Percentiles rank a stretch among this genome's conserved stretches.
Conservation (phyloP, 2,329 filamentous ascomycete species). For the Graphiopsis chlorocephala region DNA sequence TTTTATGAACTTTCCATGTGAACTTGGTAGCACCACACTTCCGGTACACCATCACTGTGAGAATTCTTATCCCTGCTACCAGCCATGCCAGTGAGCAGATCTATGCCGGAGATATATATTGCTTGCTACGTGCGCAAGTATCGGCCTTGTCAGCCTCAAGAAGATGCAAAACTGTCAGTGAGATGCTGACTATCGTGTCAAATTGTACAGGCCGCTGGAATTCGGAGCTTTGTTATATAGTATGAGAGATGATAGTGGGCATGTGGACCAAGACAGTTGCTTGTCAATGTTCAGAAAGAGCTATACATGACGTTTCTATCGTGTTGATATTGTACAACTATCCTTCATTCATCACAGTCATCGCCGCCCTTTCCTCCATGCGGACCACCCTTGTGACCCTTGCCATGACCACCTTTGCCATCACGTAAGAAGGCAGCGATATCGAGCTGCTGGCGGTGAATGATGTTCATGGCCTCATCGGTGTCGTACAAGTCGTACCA, state of each 20-base stretch:
- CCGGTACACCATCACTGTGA: background rate
- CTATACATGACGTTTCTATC: background rate
- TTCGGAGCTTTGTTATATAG: background rate
- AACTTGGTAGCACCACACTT: background rate
- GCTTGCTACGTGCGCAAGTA: background rate
- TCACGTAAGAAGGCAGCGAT: constrained; percentile 21
- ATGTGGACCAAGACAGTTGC: background rate
- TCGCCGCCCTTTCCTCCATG: background rate
- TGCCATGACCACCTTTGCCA: background rate
- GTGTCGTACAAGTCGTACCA: constrained; percentile 42
- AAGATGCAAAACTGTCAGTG: background rate
- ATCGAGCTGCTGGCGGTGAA: constrained; percentile 34
- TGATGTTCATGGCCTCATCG: constrained; percentile 35
- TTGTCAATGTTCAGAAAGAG: background rate
- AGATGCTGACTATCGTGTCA: background rate
- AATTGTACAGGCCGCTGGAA: background rate
- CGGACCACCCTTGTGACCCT: background rate
- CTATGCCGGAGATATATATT: background rate
- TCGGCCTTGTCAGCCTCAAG: background rate
- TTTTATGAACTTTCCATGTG: background rate
- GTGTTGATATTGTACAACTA: background rate
- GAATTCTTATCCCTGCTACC: background rate
- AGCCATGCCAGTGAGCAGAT: background rate
- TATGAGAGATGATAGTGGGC: no score
- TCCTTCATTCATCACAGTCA: background rate